Evolutionary conservation across 768 basidiomycete genomes (phyloP).

Genomic region (Tulasnella sp.): DNA sequence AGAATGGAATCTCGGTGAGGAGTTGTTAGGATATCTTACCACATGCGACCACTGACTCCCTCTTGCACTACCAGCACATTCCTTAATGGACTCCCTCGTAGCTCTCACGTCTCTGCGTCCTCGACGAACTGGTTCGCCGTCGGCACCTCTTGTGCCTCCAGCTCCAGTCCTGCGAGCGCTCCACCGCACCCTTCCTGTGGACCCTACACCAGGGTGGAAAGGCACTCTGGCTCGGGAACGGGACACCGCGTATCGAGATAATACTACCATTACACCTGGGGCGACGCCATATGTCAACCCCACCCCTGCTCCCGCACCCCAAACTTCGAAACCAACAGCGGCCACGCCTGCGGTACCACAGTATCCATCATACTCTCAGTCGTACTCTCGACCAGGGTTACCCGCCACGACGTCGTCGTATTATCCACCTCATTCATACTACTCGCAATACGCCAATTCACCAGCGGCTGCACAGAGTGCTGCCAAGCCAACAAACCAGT

Average conservation of each 20-base stretch:
- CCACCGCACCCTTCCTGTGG: conserved; percentile 37
- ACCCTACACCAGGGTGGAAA: conserved; percentile 15
- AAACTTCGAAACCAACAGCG: not conserved
- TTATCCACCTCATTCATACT: not conserved
- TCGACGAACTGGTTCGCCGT: conserved; percentile 34
- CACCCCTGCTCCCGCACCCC: conserved; percentile 4
- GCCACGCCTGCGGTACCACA: not conserved
- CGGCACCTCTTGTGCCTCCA: conserved; percentile 44
- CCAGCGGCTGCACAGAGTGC: not conserved
- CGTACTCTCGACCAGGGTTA: not conserved
- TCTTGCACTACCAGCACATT: conserved; percentile 47
- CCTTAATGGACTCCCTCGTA: conserved; percentile 56
- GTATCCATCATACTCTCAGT: not conserved
- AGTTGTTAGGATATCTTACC: not conserved
- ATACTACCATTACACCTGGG: conserved; percentile 14
- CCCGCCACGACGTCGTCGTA: not conserved
- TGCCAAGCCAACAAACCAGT: not conserved
- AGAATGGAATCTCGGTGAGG: conserved; percentile 71
- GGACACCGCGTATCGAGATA: conserved; percentile 16
- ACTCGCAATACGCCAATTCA: not conserved
- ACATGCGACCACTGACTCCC: not conserved
- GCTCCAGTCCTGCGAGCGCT: conserved; percentile 54
- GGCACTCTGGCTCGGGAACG: conserved; percentile 14
- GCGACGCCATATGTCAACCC: conserved; percentile 11
- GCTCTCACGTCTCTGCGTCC: conserved; percentile 61